Evolutionary conservation across 2,329 filamentous ascomycete genomes (phyloP).

Genomic region (Leptodontidium sp.): DNA sequence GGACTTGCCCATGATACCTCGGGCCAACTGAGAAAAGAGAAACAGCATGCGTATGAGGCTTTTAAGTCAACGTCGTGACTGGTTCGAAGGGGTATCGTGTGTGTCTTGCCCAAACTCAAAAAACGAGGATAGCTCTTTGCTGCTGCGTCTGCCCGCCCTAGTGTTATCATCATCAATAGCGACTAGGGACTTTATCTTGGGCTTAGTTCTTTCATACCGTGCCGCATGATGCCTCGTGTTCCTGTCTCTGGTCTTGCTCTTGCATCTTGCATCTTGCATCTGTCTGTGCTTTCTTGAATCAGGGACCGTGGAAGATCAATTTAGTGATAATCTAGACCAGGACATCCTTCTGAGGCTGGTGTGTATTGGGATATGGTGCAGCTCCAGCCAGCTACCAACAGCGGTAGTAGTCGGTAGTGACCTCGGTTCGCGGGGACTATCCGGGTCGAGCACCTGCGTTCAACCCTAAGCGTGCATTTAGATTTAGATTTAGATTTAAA

Average conservation of each 20-base stretch:
- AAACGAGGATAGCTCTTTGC: neutral
- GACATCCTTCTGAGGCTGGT: neutral
- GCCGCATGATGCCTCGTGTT: neutral
- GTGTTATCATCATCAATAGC: neutral
- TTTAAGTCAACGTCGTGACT: neutral
- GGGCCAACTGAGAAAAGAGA: neutral
- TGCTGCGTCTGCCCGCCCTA: neutral
- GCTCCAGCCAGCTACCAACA: neutral
- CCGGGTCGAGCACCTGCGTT: neutral
- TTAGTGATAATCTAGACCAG: neutral
- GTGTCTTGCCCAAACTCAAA: conserved; percentile 17
- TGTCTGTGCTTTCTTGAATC: conserved; percentile 8
- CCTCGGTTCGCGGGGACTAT: conserved; percentile 15
- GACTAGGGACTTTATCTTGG: neutral
- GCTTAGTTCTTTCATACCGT: neutral
- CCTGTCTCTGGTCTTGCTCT: neutral
- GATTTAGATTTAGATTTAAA: too few relatives aligned
- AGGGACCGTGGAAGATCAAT: neutral
- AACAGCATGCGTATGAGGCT: conserved; percentile 7
- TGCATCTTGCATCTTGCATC: neutral
- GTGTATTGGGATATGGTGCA: neutral
- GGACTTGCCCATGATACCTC: neutral
- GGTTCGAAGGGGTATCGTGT: neutral
- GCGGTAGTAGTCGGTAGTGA: neutral
- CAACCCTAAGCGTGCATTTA: neutral